Base-by-base conservation (phyloP, 345 rosid genomes). In the Clausena lansium region DNA sequence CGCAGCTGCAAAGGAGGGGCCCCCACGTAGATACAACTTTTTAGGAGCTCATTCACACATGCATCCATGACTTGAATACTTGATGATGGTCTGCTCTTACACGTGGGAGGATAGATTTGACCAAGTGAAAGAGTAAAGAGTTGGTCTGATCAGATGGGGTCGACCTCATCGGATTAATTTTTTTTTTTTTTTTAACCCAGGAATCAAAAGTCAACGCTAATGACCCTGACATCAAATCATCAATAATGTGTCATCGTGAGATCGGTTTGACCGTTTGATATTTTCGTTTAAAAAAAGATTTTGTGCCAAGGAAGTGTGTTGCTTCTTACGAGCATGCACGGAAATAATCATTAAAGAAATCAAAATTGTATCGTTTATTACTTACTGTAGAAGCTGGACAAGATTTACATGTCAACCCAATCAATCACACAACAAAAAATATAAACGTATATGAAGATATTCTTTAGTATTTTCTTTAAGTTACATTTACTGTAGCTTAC, bases 41-140 rank as follows among this genome's bases (percentile, higher is more conserved):
- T 64, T 28, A 33, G 57, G 20, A 30, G 61, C n/a, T 14, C 15
- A 14, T 17, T 15, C 19, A n/a, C 79, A 73, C 76, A 15, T 62
- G 74, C n/a, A 54, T 30, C 68, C 22, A 52, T n/a, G n/a, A n/a
- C n/a, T n/a, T n/a, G n/a, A n/a, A n/a, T 32, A 38, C 64, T 33
- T 15, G 62, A 9, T 6, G 73, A 54, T 55, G 78, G 73, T 13
- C 50, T 45, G 33, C 38, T 79, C 20, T 1, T 75, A 58, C 84
- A 78, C 74, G 77, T 64, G 84, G 76, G 76, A 17, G 15, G 54
- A 52, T 71, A 5, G 57, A 52, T 52, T 52, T 52, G 57, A 45
- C 17, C 50, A 45, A 13, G 3, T 11, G 50, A 11, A 10, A 11
- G 50, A 45, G 50, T 13, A 2, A n/a, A n/a, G 17, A 17, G 17